These are phyloP conservation scores for Coccomyxa subellipsoidea DNA, from an alignment of 163 green algal genomes.

Conservation along the genomic window DNA sequence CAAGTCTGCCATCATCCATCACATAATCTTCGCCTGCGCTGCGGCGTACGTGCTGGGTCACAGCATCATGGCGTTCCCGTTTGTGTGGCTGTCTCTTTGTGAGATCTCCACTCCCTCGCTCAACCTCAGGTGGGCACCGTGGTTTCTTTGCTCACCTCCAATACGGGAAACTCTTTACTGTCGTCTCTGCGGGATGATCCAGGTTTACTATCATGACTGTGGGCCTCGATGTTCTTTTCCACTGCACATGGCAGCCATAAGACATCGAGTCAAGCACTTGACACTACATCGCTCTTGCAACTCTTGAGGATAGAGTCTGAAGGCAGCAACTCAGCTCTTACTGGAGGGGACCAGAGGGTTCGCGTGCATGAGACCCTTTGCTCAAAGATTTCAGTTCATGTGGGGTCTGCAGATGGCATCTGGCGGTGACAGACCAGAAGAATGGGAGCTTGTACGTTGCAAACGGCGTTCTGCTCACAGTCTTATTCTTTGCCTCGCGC, in stretches of 20 bases:
- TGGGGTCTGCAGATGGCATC: slow-evolving; percentile 15
- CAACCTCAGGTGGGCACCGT: slow-evolving; percentile 20
- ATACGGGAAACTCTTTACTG: background rate
- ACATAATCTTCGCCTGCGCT: slow-evolving; percentile 16
- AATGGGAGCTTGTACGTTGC: slow-evolving; percentile 7
- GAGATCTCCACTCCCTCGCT: slow-evolving; percentile 31
- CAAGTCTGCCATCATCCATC: slow-evolving; percentile 23
- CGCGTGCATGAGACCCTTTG: too few relatives aligned
- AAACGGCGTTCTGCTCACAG: slow-evolving; percentile 20
- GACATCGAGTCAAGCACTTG: background rate
- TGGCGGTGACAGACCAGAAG: slow-evolving; percentile 20
- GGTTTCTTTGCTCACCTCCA: background rate
- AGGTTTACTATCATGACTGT: background rate
- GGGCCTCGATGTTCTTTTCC: background rate
- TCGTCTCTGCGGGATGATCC: too few relatives aligned
- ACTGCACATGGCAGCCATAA: background rate
- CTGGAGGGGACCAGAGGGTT: too few relatives aligned
- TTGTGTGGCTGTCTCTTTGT: slow-evolving; percentile 25
- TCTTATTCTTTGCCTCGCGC: slow-evolving; percentile 23
- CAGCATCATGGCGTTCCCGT: slow-evolving; percentile 28
- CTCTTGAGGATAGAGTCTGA: too few relatives aligned
- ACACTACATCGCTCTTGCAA: too few relatives aligned
- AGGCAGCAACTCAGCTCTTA: too few relatives aligned
- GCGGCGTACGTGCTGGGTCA: slow-evolving; percentile 26
- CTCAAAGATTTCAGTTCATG: too few relatives aligned